These are phyloP conservation scores for Phytopythium litorale DNA, from an alignment of 352 stramenopile species.

Conservation along the genomic window DNA sequence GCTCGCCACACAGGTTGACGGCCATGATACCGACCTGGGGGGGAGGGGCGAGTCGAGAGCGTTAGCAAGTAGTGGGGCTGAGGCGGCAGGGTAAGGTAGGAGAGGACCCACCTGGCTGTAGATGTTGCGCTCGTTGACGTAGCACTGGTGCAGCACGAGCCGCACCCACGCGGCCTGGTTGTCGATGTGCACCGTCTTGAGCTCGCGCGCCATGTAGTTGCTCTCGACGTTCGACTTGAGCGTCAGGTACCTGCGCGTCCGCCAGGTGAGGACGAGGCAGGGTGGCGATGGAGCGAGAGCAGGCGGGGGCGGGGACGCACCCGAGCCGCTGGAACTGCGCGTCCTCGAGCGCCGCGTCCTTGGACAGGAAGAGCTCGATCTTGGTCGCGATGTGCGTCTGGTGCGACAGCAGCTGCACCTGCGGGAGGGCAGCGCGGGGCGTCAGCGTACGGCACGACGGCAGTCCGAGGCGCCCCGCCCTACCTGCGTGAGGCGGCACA, in stretches of 20 bases:
- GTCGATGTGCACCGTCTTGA: slow-evolving; percentile 92
- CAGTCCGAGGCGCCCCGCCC: not conserved
- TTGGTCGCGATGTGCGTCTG: slow-evolving; percentile 91
- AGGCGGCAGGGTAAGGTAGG: not conserved
- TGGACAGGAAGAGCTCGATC: slow-evolving; percentile 90
- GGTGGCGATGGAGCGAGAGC: not conserved
- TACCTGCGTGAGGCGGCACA: slow-evolving; percentile 69
- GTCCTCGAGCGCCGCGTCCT: slow-evolving; percentile 30
- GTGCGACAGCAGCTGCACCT: slow-evolving; percentile 89
- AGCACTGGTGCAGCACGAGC: slow-evolving; percentile 86
- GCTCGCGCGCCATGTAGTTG: slow-evolving; percentile 85
- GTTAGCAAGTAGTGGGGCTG: not conserved
- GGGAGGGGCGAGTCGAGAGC: not conserved
- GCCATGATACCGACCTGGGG: slow-evolving; percentile 83
- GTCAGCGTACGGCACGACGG: not conserved
- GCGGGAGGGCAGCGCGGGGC: not conserved
- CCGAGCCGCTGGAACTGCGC: slow-evolving; percentile 78
- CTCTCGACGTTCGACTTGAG: slow-evolving; percentile 84
- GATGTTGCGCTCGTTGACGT: slow-evolving; percentile 88
- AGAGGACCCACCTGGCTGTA: slow-evolving; percentile 58
- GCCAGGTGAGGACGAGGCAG: not conserved
- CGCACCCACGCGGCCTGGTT: slow-evolving; percentile 82
- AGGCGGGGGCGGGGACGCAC: slow-evolving; percentile 12
- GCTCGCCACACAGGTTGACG: slow-evolving; percentile 82
- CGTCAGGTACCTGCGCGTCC: slow-evolving; percentile 44